Evolutionary conservation across 129 eudicot genomes (phyloP).

Genomic region (Silybum marianum): DNA sequence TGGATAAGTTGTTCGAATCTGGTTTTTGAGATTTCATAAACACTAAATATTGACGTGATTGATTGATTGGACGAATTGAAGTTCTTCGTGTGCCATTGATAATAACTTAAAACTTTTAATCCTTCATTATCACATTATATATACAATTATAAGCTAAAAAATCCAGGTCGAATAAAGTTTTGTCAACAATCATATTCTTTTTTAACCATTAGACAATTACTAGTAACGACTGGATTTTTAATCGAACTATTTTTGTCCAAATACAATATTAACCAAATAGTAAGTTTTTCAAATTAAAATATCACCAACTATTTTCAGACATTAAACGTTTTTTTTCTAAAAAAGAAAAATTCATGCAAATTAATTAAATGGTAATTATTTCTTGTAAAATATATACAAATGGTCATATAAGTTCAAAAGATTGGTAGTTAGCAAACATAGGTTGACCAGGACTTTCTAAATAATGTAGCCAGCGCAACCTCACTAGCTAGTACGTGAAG

Average conservation of each 20-base stretch:
- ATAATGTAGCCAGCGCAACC: background rate
- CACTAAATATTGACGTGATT: no score
- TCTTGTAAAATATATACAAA: background rate
- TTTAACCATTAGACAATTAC: background rate
- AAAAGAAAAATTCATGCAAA: background rate
- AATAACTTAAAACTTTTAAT: background rate
- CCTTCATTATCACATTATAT: background rate
- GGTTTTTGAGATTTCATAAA: background rate
- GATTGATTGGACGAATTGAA: no score
- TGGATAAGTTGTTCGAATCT: background rate
- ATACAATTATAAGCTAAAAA: background rate
- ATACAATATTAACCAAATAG: background rate
- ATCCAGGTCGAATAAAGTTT: background rate
- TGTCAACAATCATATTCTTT: no score
- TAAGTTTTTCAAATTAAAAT: background rate
- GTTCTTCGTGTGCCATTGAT: background rate
- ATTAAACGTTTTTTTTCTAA: background rate
- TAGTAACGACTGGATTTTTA: background rate
- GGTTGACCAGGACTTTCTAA: background rate
- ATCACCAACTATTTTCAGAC: background rate
- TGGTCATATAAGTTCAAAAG: background rate
- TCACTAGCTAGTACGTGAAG: background rate
- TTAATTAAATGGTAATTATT: background rate
- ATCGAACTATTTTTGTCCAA: no score
- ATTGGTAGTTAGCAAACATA: conserved; percentile 2